Evolutionary conservation across 306 rosid genomes (phyloP), one percentile per base, ranked within the genome.

Genomic region (Neltuma alba): DNA sequence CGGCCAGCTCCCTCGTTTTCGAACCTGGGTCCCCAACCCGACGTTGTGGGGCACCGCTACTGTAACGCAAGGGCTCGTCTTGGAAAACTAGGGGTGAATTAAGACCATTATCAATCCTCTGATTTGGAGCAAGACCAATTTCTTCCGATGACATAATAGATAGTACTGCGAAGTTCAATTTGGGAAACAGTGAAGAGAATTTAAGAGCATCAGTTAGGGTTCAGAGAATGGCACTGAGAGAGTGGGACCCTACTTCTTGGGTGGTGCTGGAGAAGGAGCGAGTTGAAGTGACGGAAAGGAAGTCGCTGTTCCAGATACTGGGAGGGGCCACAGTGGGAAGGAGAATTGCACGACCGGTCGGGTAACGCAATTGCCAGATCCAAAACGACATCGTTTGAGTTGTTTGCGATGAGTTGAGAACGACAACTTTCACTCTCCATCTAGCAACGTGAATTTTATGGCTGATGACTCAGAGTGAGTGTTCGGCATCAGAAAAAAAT

Each of bases 131-230:
- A 72, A 89, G 84, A 33, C 87, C 85, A 25, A 90, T 78, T 74
- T 93, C 94, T 62, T 93, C 92, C 72, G 94, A 84, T 42, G 98
- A 85, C 99, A 96, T 96, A 40, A 64, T 64, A 64, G 57, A 9
- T 16, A 0, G 70, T 75, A 28, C 72, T 23, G 61, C n/a, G 20
- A 33, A 63, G 54, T 13, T 38, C 31, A 69, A 72, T 25, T 61
- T 34, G 67, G 45, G 68, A 45, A 83, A 83, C 31, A 14, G 83
- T 31, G 75, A 81, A 81, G 86, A 65, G 37, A 75, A 80, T 57
- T 48, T 40, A 2, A 14, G 52, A 31, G 68, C 27, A 38, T 41
- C 15, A 34, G 45, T 41, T 78, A 67, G 84, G 86, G 79, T 62
- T 76, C 58, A 23, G 54, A 70, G 82, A 74, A 77, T 82, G 81